A percentile compares a stretch with the other conserved stretches of the same genome.
Evolutionary conservation across 139 green algal genomes (phyloP).

Genomic region (Raphidocelis subcapitata): DNA sequence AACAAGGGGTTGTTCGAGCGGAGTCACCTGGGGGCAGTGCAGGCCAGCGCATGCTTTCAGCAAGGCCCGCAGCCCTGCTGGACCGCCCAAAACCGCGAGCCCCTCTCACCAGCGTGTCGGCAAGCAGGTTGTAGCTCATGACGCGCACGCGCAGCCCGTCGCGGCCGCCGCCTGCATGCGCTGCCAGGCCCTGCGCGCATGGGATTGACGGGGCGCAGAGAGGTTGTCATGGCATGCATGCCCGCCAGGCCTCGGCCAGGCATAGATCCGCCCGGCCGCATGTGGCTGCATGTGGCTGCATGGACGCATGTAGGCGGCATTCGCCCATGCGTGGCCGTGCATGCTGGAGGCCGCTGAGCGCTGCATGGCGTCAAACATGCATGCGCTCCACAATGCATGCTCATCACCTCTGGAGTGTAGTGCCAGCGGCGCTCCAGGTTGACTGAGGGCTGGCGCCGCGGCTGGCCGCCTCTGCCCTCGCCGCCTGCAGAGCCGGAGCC

Average conservation of each 20-base stretch:
- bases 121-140: slow-evolving; percentile 86
- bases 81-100: background rate
- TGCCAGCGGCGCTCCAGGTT: too few species aligned
- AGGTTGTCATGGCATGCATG: background rate
- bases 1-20: background rate
- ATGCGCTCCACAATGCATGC: too few species aligned
- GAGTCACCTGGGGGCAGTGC: too few species aligned
- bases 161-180: background rate
- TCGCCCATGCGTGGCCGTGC: slow-evolving; percentile 12
- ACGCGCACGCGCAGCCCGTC: slow-evolving; percentile 43
- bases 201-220: background rate
- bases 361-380: too few species aligned
- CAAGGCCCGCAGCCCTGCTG: too few species aligned
- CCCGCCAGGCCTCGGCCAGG: background rate
- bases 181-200: background rate
- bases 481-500: too few species aligned
- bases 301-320: background rate
- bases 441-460: too few species aligned
- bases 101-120: slow-evolving; percentile 52
- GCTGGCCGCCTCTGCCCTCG: background rate
- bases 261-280: background rate
- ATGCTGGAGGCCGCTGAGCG: too few species aligned
- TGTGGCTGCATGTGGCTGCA: background rate
- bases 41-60: too few species aligned
- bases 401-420: too few species aligned